A percentile compares a stretch with the other conserved stretches of the same genome.
Evolutionary conservation across 2,329 filamentous ascomycete species (phyloP).

Genomic region (Macrophomina pseudophaseolina): DNA sequence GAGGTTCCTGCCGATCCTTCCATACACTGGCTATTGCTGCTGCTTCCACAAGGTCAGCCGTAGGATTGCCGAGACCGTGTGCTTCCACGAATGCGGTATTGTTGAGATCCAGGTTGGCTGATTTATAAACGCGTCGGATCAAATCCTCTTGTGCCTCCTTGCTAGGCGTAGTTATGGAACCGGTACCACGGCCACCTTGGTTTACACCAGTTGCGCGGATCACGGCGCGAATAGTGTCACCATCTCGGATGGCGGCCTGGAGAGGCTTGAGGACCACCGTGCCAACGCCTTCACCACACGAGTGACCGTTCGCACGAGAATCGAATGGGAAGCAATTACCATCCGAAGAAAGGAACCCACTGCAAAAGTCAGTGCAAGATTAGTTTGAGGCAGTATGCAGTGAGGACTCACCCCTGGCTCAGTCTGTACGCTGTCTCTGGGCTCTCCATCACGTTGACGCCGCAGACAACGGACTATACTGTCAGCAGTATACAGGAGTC

Average conservation of each 20-base stretch:
- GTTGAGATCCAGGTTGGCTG: constrained; percentile 36
- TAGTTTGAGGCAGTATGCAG: neutral
- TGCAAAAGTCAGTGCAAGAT: neutral
- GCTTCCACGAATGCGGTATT: constrained; percentile 51
- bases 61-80: constrained; percentile 64
- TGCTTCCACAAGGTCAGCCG: constrained; percentile 53
- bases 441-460: constrained; percentile 34
- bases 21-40: constrained; percentile 33
- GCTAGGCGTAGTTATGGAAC: constrained; percentile 42
- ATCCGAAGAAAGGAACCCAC: constrained; percentile 36
- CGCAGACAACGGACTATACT: constrained; percentile 29
- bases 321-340: constrained; percentile 50
- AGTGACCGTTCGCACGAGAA: constrained; percentile 65
- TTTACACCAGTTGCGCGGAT: constrained; percentile 44
- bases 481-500: constrained; percentile 25
- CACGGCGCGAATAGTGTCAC: constrained; percentile 56
- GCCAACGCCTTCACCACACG: constrained; percentile 66
- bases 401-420: neutral
- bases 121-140: constrained; percentile 43
- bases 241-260: constrained; percentile 61
- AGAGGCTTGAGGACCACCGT: constrained; percentile 64
- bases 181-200: constrained; percentile 32
- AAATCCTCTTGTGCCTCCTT: constrained; percentile 41
- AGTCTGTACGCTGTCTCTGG: constrained; percentile 31
- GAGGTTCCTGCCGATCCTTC: constrained; percentile 20